Evolutionary conservation across 768 basidiomycete species (phyloP).

Genomic region (Termitomyces sp.): DNA sequence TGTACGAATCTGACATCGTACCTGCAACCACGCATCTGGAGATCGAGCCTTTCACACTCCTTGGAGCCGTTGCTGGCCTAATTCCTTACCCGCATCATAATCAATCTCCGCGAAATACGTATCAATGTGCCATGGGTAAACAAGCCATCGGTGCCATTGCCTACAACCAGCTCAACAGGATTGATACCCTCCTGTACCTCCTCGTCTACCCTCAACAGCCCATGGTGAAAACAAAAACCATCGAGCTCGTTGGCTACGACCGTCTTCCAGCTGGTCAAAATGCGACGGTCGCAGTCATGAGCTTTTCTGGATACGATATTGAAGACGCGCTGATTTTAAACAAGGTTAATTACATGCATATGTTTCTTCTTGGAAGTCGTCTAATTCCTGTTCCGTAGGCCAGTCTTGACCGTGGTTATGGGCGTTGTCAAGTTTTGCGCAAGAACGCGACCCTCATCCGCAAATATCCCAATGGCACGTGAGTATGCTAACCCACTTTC

Average conservation of each 20-base stretch:
- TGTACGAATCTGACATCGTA: conserved; percentile 87
- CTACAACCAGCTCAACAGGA: conserved; percentile 96
- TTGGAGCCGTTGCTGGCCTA: conserved; percentile 96
- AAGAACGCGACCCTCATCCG: conserved; percentile 94
- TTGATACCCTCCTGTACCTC: conserved; percentile 97
- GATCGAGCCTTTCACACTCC: conserved; percentile 96
- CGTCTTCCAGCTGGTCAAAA: conserved; percentile 97
- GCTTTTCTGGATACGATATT: conserved; percentile 98
- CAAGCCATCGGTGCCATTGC: conserved; percentile 99
- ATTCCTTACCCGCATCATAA: conserved; percentile 99
- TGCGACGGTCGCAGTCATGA: conserved; percentile 98
- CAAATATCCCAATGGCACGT: conserved; percentile 97
- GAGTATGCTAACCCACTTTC: conserved; percentile 32
- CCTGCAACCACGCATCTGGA: conserved; percentile 89
- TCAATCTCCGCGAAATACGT: conserved; percentile 98
- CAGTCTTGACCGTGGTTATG: conserved; percentile 95
- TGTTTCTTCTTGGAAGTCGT: conserved; percentile 1
- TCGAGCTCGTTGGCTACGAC: conserved; percentile 95
- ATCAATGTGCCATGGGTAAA: conserved; percentile 99
- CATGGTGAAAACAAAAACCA: conserved; percentile 99
- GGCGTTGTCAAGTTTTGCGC: conserved; percentile 94
- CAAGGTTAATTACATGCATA: conserved; percentile 45
- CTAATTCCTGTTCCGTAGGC: conserved; percentile 46
- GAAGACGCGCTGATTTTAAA: conserved; percentile 98
- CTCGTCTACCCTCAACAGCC: conserved; percentile 98